phyloP scores from a whole-genome alignment of 73 alveolate genomes.

The Paramecium pentaurelia region DNA sequence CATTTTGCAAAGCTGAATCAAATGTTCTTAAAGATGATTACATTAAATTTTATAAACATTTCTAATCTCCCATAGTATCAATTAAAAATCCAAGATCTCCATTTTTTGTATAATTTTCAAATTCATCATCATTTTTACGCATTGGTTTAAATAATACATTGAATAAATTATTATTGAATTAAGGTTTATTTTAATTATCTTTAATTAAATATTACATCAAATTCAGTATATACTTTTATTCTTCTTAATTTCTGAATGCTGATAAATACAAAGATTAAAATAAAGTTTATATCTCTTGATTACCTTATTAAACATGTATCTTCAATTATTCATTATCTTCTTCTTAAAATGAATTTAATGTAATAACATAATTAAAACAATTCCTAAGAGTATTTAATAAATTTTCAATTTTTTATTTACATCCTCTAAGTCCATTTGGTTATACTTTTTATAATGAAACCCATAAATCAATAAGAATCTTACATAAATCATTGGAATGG shows the following conservation, averaged over 20 bases:
- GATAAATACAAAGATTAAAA: neutral
- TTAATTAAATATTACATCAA: neutral
- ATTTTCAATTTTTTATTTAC: neutral
- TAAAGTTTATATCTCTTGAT: neutral
- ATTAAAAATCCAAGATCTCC: slow-evolving; percentile 40
- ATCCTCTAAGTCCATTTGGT: neutral
- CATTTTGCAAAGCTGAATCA: neutral
- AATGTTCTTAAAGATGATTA: neutral
- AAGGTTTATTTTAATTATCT: slow-evolving; percentile 10
- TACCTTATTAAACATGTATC: neutral
- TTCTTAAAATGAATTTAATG: slow-evolving; percentile 23
- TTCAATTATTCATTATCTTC: slow-evolving; percentile 4
- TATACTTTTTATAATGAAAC: neutral
- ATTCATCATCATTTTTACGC: slow-evolving; percentile 47
- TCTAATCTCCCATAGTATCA: slow-evolving; percentile 15
- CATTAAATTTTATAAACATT: slow-evolving; percentile 12
- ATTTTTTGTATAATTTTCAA: slow-evolving; percentile 28
- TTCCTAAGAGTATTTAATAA: neutral
- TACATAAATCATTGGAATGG: slow-evolving; percentile 35
- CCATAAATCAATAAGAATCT: slow-evolving; percentile 35
- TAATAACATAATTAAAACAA: neutral
- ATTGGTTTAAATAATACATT: slow-evolving; percentile 1
- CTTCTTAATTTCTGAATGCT: slow-evolving; percentile 32
- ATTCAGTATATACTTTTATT: neutral
- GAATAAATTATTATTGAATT: neutral